Percentiles rank a stretch among this genome's conserved stretches.
phyloP scores from a whole-genome alignment of 768 basidiomycete genomes.

The Suillus hirtellus region DNA sequence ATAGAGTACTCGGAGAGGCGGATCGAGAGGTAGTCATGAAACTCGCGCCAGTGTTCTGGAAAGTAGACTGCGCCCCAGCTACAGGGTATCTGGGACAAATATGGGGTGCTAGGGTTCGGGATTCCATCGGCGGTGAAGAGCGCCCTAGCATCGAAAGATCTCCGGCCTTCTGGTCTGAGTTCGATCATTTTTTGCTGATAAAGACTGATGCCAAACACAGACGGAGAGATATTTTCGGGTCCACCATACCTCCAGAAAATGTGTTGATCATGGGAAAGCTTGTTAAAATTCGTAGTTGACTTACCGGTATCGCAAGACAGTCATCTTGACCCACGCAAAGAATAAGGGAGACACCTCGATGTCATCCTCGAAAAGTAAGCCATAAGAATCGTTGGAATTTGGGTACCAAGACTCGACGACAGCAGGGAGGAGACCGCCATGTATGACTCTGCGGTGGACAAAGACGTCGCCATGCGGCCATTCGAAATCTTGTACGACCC shows the following conservation, averaged over 20 bases:
- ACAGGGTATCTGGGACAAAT: constrained; percentile 85
- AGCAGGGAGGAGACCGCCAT: constrained; percentile 77
- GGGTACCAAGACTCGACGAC: constrained; percentile 94
- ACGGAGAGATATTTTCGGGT: constrained; percentile 37
- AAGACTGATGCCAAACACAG: constrained; percentile 78
- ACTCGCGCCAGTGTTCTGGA: constrained; percentile 85
- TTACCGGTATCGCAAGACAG: constrained; percentile 74
- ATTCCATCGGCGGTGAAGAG: constrained; percentile 50
- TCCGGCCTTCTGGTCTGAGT: constrained; percentile 65
- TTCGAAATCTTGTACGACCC: constrained; percentile 45
- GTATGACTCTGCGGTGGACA: constrained; percentile 72
- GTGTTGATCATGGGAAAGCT: constrained; percentile 5
- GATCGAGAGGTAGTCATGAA: constrained; percentile 72
- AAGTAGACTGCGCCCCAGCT: constrained; percentile 94
- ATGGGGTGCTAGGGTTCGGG: constrained; percentile 57
- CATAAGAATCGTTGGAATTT: constrained; percentile 67
- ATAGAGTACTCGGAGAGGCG: constrained; percentile 55
- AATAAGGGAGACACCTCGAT: constrained; percentile 82
- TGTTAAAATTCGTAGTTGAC: background rate
- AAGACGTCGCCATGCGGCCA: constrained; percentile 66
- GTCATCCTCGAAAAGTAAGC: constrained; percentile 82
- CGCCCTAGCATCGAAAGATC: constrained; percentile 62
- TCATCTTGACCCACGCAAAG: constrained; percentile 84
- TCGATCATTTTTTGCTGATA: constrained; percentile 87
- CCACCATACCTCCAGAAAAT: constrained; percentile 54